Evolutionary conservation across 208 protist species (phyloP), one percentile per base, ranked within the genome.

Genomic region (Crithidia brevicula): DNA sequence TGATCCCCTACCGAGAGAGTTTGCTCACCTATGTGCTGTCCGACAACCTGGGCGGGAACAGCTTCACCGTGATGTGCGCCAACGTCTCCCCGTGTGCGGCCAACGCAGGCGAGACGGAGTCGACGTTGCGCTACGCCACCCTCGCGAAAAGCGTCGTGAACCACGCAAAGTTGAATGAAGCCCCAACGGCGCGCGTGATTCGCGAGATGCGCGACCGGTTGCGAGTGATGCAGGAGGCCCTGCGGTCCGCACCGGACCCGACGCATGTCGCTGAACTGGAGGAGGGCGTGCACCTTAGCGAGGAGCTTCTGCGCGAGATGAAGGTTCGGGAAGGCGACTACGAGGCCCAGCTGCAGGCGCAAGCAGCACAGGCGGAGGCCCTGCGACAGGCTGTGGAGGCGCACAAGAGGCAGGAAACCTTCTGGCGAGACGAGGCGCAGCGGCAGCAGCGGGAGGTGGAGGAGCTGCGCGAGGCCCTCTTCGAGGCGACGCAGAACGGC

Each of bases 21-120:
- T 77, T 96, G n/a, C 82, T 98, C 4, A 98, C 96, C n/a, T 90
- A 93, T 67, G 79, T 98, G 3, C 72, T 98, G 3, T 82, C 85
- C 11, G 88, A 91, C 59, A 90, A 91, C 60, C 83, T 97, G 38
- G 86, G 91, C 28, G 91, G 89, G 49, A 93, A 95, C 58, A 87
- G 82, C 42, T 60, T 74, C 22, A 95, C 90, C 15, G 80, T 89
- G 0, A 95, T 96, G 81, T 95, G 94, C 69, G 89, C 85, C 31
- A 97, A 82, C 50, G 67, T 98, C 0, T 93, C 90, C 1, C 91
- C 92, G 18, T 67, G 82, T 20, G 52, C 51, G 33, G 63, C 66
- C 15, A 86, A 90, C 62, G 66, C 79, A 8, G 36, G 62, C 8
- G 92, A 98, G 57, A 97, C 91, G 43, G 81, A 92, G 67, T 91